Evolutionary conservation across 2,329 filamentous ascomycete species (phyloP), one percentile per base, ranked within the genome.

Genomic region (Aureobasidium sp.): DNA sequence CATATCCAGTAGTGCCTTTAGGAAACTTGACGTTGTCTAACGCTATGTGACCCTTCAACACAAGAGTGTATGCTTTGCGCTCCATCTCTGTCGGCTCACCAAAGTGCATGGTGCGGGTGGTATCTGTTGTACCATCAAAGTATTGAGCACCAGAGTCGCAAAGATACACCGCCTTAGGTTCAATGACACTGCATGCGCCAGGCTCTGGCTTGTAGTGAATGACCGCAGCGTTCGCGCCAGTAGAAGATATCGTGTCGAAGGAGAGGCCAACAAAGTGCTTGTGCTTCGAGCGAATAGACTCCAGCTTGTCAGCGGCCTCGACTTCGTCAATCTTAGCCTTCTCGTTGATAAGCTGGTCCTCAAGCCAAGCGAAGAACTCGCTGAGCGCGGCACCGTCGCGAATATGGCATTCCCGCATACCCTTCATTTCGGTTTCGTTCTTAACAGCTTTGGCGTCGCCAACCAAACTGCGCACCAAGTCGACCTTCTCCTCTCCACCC

Each of bases 111-210:
- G 94, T 99, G 45, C 94, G 83, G 5, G 94, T 99, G 0, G 91
- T 96, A 71, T 99, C 94, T 0, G 94, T 99, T 0, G 94, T 99
- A 61, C 94, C 94, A 72, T 99, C 94, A 3, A 89, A 81, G 70
- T 93, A 99, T 74, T 99, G 94, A n/a, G 90, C 94, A 27, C 94
- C 94, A 27, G 94, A 97, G 74, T 99, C 94, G 72, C 94, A 99
- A 3, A 99, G 84, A 70, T 99, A 99, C 63, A 99, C 85, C 15
- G 87, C 86, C 7, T 86, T 85, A 0, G 91, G 90, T 67, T 99
- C 91, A 67, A 99, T 91, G 32, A 83, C 78, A 9, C 91, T 84
- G 75, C 93, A 97, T 65, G 81, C 87, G 25, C 89, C 91, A 61
- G 83, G 85, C 71, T 96, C 90, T 0, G 94, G 92, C 67, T 88